Evolutionary conservation across 2,329 filamentous ascomycete genomes (phyloP).

Genomic region (Macrophomina tecta): DNA sequence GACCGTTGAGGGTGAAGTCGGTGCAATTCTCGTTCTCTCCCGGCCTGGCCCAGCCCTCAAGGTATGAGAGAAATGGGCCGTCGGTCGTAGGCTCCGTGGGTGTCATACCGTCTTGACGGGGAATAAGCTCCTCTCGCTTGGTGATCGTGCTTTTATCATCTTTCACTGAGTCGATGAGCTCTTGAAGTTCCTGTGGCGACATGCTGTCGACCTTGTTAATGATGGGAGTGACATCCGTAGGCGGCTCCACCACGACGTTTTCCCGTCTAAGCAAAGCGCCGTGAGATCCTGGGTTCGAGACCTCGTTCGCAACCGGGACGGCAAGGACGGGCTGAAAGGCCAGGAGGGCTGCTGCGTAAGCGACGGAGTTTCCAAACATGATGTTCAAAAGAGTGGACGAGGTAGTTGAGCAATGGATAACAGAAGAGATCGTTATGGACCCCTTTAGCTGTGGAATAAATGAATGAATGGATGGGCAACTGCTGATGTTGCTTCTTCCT

Average conservation of each 20-base stretch:
- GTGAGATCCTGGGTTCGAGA: neutral
- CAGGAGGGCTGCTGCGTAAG: neutral
- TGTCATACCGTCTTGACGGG: neutral
- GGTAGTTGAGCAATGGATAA: too few species aligned
- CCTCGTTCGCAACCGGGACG: neutral
- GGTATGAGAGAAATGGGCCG: neutral
- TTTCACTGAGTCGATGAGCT: neutral
- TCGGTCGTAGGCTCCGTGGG: neutral
- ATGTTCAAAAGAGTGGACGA: neutral
- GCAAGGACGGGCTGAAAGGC: neutral
- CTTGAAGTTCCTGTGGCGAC: neutral
- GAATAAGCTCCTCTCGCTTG: neutral
- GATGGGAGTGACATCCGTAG: neutral
- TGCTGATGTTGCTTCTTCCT: neutral
- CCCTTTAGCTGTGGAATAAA: neutral
- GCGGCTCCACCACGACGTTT: neutral
- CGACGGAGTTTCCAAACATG: neutral
- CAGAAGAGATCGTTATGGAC: too few species aligned
- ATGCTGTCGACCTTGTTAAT: neutral
- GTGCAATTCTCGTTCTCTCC: neutral
- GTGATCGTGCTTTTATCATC: neutral
- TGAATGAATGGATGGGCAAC: neutral
- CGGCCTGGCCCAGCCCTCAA: slow-evolving; percentile 9
- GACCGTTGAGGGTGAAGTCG: slow-evolving; percentile 9
- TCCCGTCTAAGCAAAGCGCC: neutral